A percentile compares a stretch with the other conserved stretches of the same genome.
phyloP scores from a whole-genome alignment of 202 grass and related monocot genomes.

The Digitaria exilis region DNA sequence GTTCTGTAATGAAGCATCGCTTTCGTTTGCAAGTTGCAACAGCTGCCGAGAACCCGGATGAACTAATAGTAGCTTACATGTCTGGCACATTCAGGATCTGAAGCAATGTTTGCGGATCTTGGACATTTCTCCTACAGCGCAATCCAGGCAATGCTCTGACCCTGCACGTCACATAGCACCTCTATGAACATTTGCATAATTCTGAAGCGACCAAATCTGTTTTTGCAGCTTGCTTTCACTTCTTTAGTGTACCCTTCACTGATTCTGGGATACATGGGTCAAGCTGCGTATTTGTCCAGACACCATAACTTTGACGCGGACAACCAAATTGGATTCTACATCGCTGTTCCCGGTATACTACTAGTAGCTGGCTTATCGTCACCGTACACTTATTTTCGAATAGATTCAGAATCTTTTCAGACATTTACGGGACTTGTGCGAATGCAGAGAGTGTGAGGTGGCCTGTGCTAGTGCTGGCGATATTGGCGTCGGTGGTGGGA shows the following conservation, averaged over 20 bases:
- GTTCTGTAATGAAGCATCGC: background rate
- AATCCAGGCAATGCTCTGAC: constrained; percentile 66
- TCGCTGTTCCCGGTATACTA: constrained; percentile 74
- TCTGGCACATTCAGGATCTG: constrained; percentile 72
- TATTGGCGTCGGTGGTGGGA: constrained; percentile 79
- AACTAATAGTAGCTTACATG: background rate
- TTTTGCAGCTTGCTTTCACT: constrained; percentile 79
- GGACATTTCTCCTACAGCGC: constrained; percentile 95
- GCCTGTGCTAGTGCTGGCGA: constrained; percentile 78
- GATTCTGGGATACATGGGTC: constrained; percentile 92
- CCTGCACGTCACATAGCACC: background rate
- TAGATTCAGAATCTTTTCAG: constrained; percentile 1
- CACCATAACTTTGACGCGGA: constrained; percentile 65
- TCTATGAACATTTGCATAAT: background rate
- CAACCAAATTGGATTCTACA: constrained; percentile 85
- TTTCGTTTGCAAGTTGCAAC: background rate
- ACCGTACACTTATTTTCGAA: background rate
- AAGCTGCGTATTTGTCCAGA: constrained; percentile 77
- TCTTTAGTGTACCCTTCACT: constrained; percentile 74
- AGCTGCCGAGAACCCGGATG: background rate
- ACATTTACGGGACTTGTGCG: background rate
- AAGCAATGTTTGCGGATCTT: constrained; percentile 99
- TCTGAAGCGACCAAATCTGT: constrained; percentile 7
- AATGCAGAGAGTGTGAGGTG: constrained; percentile 68
- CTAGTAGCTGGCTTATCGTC: background rate